Evolutionary conservation across 306 rosid genomes (phyloP), one percentile per base, ranked within the genome.

Genomic region (Trifolium dubium): DNA sequence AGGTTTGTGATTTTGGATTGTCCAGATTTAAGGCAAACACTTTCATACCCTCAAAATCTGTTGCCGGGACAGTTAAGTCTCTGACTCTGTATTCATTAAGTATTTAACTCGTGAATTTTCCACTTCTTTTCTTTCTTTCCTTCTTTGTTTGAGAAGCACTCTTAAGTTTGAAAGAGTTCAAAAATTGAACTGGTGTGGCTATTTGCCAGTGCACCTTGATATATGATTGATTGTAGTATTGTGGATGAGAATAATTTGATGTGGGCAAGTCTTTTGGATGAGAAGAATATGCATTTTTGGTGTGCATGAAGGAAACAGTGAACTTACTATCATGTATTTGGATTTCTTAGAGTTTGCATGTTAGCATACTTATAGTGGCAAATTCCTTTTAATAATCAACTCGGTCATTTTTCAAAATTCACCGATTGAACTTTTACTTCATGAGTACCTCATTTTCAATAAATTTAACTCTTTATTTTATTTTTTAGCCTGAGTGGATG

Each of bases 401-500:
- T 76, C 74, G 84, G 71, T 68, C 71, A 69, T 74, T 85, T 46
- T 80, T 77, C 64, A 81, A 82, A 78, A 68, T 83, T 81, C 65
- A 75, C 83, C 62, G 75, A 79, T 72, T 83, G 78, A 85, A 65
- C 29, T 83, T 81, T 77, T 78, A 71, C 81, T 81, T 80, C 18
- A 73, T 80, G 46, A 40, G 74, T 77, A 75, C 79, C 65, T 79
- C 82, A 41, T 70, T 53, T 67, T 81, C 77, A 72, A 73, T 67
- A 79, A 74, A 54, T 74, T 81, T 83, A 82, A 86, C 88, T 72
- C 74, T 79, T 83, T 34, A 64, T 84, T 82, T 85, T 86, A 23
- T 56, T 84, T 89, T 92, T 83, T 84, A 94, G 99, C 95, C 96
- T 0, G 99, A 92, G 93, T 94, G 99, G 99, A 94, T 94, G 99